Evolutionary conservation across 2,329 filamentous ascomycete genomes (phyloP), one percentile per base, ranked within the genome.

Genomic region (Botryotinia narcissicola): DNA sequence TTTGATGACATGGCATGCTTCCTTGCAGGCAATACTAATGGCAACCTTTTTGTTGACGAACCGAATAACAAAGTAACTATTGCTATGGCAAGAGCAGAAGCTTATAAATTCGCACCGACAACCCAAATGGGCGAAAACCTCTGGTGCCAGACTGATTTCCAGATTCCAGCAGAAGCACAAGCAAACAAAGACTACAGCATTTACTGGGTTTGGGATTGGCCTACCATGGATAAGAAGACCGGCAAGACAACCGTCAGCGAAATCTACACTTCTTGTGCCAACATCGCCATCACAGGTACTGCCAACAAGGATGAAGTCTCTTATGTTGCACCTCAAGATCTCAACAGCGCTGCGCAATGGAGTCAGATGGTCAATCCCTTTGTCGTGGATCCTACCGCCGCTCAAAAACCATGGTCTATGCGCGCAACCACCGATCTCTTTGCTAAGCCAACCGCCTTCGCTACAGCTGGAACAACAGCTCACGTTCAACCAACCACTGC

Each of bases 121-220:
- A 82, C 85, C 81, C 14, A 25, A 4, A 35, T 44, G 51, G 88
- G 87, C 40, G 82, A 83, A 63, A 88, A 91, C 78, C 85, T 95
- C 69, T 91, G 87, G 84, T 98, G 96, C 83, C 95, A 98, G 82
- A 91, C 91, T 51, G 91, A 96, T 80, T 84, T 98, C 66, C 86
- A 90, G 79, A 84, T 99, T 22, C 96, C 96, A 0, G 80, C 85
- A 8, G 87, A 92, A 77, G 84, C 89, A 64, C 82, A 87, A n/a
- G 82, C 85, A 16, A 89, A 90, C 62, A 87, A 90, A 44, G 86
- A 87, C 42, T 93, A 95, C 81, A 95, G 94, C 4, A 83, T 97
- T 70, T 97, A 97, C 85, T 98, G 95, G 95, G 91, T 98, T 63
- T 98, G 96, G 96, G 92, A 97, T 82, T 99, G 94, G 93, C 91